Evolutionary conservation across 176 grass and related monocot genomes (phyloP), one percentile per base, ranked within the genome.

Genomic region (Lolium multiflorum): DNA sequence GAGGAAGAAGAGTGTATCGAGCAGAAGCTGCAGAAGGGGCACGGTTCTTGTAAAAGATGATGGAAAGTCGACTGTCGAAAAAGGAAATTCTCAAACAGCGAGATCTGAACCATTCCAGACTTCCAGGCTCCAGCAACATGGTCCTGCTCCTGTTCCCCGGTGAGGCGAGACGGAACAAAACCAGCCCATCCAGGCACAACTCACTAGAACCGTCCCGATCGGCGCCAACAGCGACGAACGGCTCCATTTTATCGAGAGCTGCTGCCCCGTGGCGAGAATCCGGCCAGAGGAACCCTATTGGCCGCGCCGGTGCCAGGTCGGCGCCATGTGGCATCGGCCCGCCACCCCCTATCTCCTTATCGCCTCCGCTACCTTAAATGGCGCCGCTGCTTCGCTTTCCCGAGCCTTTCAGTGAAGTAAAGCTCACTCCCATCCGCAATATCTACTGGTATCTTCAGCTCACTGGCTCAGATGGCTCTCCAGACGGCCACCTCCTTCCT

Each of bases 401-500:
- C 39, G 2, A 46, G 10, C 56, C 56, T 63, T 43, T 41, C 70
- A 51, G 15, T 18, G 47, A 52, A 52, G 67, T 11, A 43, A 52
- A 75, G 72, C 72, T 52, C 72, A 51, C 73, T 54, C 47, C 14
- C 73, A 54, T 76, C 73, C 14, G 72, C 48, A 6, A 24, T 18
- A 54, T 50, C 46, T 52, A 22, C 31, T 74, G 22, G 14, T 51
- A 74, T 50, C 28, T 67, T 63, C 25, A 64, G 31, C 10, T 28
- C 63, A 66, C 41, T 81, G 79, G 10, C 11, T 39, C 55, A 51
- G 26, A 96, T 98, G 97, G 90, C 94, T 78, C 94, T 98, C 41
- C 97, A 92, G 88, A 48, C 92, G 70, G 89, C 90, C 73, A 85
- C 93, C 62, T 94, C 89, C 11, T 94, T 99, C 71, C 78, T 96